Evolutionary conservation across 306 rosid species (phyloP), one percentile per base, ranked within the genome.

Genomic region (Arachis hypogaea): DNA sequence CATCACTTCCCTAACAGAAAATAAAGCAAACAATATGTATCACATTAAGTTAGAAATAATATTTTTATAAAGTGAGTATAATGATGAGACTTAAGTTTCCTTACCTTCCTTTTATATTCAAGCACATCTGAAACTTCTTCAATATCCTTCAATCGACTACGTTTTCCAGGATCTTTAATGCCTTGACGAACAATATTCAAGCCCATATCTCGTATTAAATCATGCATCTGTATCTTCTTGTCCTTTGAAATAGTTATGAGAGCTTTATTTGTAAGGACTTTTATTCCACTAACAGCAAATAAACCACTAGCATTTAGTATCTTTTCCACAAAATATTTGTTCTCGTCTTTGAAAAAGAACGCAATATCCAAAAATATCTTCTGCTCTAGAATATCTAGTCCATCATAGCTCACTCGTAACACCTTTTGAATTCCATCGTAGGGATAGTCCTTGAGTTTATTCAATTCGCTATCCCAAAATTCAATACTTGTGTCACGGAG

Each of bases 361-460:
- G 80, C 75, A 76, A 76, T 68, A 2, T 68, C 69, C 16, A 76
- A 28, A 59, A 76, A 76, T 4, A 68, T 59, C 38, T 59, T 56
- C 4, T 22, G 47, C 16, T 76, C 44, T 11, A 46, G 44, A 1
- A 3, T 2, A 3, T 69, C 6, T 41, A 77, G 38, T 51, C 70
- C 69, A 60, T 69, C 64, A n/a, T 52, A 77, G 30, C 81, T 77
- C 51, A 62, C 52, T 11, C 28, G 7, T 40, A 70, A 2, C 14
- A 62, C 66, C 2, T 2, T 47, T 10, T 52, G 71, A 77, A 77
- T 77, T n/a, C 7, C 45, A 28, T 4, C 11, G 16, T 69, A 2
- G 1, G 5, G 54, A 14, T 1, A 22, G 5, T 2, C 42, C 7
- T 41, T 9, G 7, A 68, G 14, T 40, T 41, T 52, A 0, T 0